These are phyloP conservation scores for Alternaria brassicicola DNA, from an alignment of 2,329 filamentous ascomycete species.

Conservation along the genomic window DNA sequence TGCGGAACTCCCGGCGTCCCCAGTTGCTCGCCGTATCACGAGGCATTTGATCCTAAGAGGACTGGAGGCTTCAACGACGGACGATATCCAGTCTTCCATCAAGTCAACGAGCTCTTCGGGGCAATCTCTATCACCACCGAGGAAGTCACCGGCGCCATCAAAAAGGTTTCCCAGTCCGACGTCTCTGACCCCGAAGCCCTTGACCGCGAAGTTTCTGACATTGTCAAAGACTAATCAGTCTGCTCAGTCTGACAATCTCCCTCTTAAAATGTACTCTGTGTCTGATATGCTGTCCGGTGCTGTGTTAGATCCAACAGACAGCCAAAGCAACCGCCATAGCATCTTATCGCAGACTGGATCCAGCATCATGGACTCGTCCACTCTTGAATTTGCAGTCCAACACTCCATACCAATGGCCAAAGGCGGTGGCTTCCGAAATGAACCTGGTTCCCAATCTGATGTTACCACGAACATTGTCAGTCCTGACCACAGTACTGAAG, in stretches of 20 bases:
- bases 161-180: background rate
- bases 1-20: conserved; percentile 41
- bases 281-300: background rate
- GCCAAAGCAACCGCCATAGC: conserved; percentile 23
- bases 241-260: background rate
- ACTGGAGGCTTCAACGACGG: conserved; percentile 36
- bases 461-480: conserved; percentile 6
- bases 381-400: conserved; percentile 38
- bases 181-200: background rate
- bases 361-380: conserved; percentile 40
- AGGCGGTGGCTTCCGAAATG: conserved; percentile 14
- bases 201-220: background rate
- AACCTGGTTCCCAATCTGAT: conserved; percentile 9
- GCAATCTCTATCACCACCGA: background rate
- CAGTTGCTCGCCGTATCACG: conserved; percentile 42
- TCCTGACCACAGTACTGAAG: conserved; percentile 31
- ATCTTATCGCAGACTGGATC: conserved; percentile 35
- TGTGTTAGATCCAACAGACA: background rate
- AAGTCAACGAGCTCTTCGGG: background rate
- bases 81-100: conserved; percentile 25
- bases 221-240: background rate
- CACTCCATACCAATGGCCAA: conserved; percentile 40
- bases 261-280: background rate
- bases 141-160: background rate
- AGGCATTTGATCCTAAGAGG: conserved; percentile 39